Evolutionary conservation across 805 yeast genomes (phyloP), one percentile per base, ranked within the genome.

Genomic region (Clavispora vitiphila): DNA sequence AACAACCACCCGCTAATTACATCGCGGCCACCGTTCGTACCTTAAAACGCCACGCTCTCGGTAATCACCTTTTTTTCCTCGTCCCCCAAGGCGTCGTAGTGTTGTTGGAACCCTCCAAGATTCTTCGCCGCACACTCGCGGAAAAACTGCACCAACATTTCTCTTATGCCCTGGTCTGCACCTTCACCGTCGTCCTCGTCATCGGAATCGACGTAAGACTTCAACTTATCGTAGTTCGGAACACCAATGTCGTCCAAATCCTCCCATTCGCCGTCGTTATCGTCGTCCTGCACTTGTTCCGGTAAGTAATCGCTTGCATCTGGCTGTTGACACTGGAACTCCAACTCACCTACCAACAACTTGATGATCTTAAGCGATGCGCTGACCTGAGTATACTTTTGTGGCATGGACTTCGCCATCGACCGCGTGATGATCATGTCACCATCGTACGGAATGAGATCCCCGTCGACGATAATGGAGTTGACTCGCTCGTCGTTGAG

Each of bases 351-450:
- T 3, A 83, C 58, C 37, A 91, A 71, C 18, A 90, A 63, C 54
- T 83, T 84, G 36, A 88, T 57, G 18, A 91, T 87, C 56, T 87
- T 89, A 32, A 72, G 70, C 12, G 83, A 76, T 0, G 87, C 86
- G 0, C 90, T 69, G 2, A 89, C 71, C 54, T 75, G 78, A 0
- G 85, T 78, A 51, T 74, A 87, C 50, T 71, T 61, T 38, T 78
- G 74, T 0, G 86, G 84, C 74, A 80, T 71, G 12, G 62, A 61
- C 51, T 77, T 80, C 3, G 95, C 79, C 83, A 82, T 85, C 0
- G 96, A 86, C 55, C 98, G 76, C 0, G 98, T 91, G 4, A 87
- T 66, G 26, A 91, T 89, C n/a, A 77, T 51, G 41, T 80, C 84
- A 0, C 76, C 73, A 12, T 71, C 69, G 53, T 80, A 74, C 3